Evolutionary conservation across 129 eudicot species (phyloP).

Genomic region (Flaveria linearis): DNA sequence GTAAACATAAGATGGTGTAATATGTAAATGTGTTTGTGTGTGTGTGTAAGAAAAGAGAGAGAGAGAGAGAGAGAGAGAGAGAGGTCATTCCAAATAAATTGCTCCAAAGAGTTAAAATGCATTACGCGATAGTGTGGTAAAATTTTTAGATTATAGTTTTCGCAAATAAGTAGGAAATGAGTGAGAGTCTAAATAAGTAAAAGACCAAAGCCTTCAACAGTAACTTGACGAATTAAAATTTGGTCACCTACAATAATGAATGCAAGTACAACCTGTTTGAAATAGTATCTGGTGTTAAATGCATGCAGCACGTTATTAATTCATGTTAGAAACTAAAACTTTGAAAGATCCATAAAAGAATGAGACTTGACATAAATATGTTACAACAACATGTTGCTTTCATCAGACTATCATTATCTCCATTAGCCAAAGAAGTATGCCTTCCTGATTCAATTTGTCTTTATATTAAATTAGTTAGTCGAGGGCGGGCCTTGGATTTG

Average conservation of each 20-base stretch:
- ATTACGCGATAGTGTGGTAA: background rate
- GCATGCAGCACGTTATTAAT: slow-evolving; percentile 1
- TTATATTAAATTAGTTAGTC: background rate
- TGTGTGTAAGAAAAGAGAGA: background rate
- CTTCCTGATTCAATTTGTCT: background rate
- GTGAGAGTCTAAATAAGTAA: slow-evolving; percentile 5
- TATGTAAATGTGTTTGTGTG: background rate
- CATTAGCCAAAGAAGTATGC: background rate
- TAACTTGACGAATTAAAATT: background rate
- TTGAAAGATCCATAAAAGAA: background rate
- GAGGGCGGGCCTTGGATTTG: no score
- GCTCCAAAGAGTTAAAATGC: slow-evolving; percentile 4
- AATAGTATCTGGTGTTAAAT: slow-evolving; percentile 4
- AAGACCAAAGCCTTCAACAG: slow-evolving; percentile 17
- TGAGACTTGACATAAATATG: background rate
- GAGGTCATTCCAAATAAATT: background rate
- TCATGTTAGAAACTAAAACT: background rate
- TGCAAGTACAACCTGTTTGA: slow-evolving; percentile 4
- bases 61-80: background rate
- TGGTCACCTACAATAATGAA: slow-evolving; percentile 9
- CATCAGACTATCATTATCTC: slow-evolving; percentile 7
- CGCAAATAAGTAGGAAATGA: background rate
- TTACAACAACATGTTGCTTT: background rate
- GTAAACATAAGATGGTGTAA: slow-evolving; percentile 12
- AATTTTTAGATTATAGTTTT: background rate